Base-by-base conservation (phyloP, 352 stramenopile genomes). In the Phytopythium oedochilum region DNA sequence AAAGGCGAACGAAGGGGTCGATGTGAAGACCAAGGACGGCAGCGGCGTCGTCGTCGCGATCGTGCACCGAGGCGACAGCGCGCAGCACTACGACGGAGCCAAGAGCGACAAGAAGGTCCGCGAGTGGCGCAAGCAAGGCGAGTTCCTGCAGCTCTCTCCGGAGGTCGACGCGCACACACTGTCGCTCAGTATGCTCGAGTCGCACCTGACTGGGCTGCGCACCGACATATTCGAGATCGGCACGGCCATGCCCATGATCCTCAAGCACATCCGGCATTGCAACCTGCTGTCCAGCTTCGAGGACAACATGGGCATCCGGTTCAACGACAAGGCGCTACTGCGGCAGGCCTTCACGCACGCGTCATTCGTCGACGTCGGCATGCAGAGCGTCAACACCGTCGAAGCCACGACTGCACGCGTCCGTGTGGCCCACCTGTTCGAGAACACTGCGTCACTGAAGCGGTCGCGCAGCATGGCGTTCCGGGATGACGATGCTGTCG, bases 321-420 rank as follows among this genome's bases (percentile, higher is more conserved):
- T 94, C 31, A 70, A 71, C 8, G 80, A 94, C 63, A 92, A 88
- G 61, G 70, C 83, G 17, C 63, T 96, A 36, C 60, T 93, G 36
- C 81, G 82, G 0, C 83, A 94, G 57, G 86, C 86, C 15, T 96
- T 94, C 60, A 94, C 83, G 15, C 86, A 96, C 36, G 73, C 66
- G 11, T 96, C 86, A 26, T 92, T 92, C 38, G 66, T 96, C 20
- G 86, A 96, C 22, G 62, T 88, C 14, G 86, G 82, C 23, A 90
- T 94, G 80, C 84, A 92, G 57, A 91, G 70, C 59, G 82, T 91
- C 14, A 93, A 94, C 58, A 92, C 83, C 10, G 70, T 78, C 1
- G 83, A 93, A 56, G 82, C 73, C 9, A 89, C 82, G 26, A 72
- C 75, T 43, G 87, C 83, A 0, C 78, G 83, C n/a, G 82, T 94